Evolutionary conservation across 345 rosid species (phyloP), one percentile per base, ranked within the genome.

Genomic region (Eucalyptus pumila): DNA sequence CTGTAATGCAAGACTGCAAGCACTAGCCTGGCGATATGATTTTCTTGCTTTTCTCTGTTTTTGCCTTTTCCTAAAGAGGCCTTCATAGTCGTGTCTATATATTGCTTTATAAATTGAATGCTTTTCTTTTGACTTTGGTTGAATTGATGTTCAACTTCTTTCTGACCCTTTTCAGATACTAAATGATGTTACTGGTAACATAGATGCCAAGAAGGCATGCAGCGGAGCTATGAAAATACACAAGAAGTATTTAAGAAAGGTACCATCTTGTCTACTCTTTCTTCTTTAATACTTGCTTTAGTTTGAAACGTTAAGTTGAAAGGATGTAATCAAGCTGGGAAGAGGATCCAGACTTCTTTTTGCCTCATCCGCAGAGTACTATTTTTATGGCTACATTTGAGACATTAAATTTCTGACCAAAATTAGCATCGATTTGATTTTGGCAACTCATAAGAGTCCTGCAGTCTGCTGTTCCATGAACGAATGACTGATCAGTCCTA

Each of bases 181-280:
- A 91, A 97, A 98, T 45, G 99, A 97, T 91, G 94, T 96, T 49
- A 97, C 98, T 11, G 99, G 99, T 48, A 95, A 94, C 88, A 89
- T 97, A 89, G 99, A 97, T 90, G 99, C 99, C 85, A 97, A 94
- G 91, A 97, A 97, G 86, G 96, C 99, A 5, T 98, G 99, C 95
- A 90, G 80, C 21, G 97, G 96, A 42, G 99, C 99, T 47, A 93
- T 98, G 97, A 98, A 98, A 92, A 97, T 97, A 87, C 99, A 98
- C 91, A 98, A 97, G 94, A 98, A 97, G 90, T 98, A 98, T 90
- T 91, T 98, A 51, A 98, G 95, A 88, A 96, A 96, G 96, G 98
- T 96, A 89, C 60, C 54, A 58, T 32, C 83, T 50, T 32, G n/a
- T 47, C 47, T 69, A 6, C 27, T 54, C 51, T 87, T 24, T 47